Percentiles rank a stretch among this genome's conserved stretches.
Conservation (phyloP, 345 rosid genomes). For the Mallotus nudiflorus region DNA sequence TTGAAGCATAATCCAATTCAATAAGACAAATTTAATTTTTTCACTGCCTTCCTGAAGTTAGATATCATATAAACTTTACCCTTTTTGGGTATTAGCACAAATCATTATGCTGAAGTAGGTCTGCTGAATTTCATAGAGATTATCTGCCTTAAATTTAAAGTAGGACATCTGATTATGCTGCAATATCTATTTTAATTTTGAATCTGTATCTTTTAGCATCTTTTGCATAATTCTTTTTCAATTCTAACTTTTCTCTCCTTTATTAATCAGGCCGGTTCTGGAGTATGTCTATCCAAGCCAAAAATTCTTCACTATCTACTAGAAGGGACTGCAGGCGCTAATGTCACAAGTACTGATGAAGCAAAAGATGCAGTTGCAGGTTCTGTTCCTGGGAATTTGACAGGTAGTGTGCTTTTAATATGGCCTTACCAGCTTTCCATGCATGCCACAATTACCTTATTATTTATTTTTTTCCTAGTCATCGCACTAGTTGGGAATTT, state of each 20-base stretch:
- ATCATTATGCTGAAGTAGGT: background rate
- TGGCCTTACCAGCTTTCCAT: background rate
- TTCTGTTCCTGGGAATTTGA: slow-evolving; percentile 21
- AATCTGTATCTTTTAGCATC: background rate
- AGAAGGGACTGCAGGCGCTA: slow-evolving; percentile 85
- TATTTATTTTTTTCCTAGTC: background rate
- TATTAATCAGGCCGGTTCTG: slow-evolving; percentile 58
- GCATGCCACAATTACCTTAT: background rate
- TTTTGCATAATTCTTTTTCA: background rate
- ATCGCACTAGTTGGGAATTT: background rate
- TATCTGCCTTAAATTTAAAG: background rate
- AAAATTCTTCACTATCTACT: slow-evolving; percentile 60
- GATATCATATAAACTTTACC: background rate
- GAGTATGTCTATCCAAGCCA: slow-evolving; percentile 45
- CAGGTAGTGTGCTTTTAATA: slow-evolving; percentile 29
- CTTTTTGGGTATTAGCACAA: background rate
- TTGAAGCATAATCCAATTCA: background rate
- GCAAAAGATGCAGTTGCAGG: slow-evolving; percentile 34
- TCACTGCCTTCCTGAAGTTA: background rate
- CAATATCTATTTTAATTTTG: too few species aligned
- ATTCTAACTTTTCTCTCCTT: slow-evolving; percentile 12
- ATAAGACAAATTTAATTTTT: background rate
- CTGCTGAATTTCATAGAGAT: background rate
- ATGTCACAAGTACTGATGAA: slow-evolving; percentile 47
- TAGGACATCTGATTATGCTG: background rate